A percentile compares a stretch with the other conserved stretches of the same genome.
Conservation (phyloP, 352 stramenopile species). For the Globisporangium acanthophoron region DNA sequence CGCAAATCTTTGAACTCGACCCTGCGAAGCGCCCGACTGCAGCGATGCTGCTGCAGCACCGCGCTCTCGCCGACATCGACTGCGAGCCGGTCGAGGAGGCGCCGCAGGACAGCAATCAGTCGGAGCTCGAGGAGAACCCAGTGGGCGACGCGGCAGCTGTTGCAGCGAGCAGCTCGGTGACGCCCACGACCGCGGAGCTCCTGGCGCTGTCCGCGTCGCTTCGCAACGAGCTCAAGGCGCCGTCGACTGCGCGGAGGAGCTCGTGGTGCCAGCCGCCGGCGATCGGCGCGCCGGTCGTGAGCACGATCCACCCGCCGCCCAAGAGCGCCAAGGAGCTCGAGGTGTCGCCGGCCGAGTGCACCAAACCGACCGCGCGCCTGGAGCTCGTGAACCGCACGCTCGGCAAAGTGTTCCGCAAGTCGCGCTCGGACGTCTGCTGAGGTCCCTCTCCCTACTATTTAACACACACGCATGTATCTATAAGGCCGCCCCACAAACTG, state of each 20-base stretch:
- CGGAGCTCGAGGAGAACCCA: not conserved
- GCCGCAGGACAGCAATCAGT: not conserved
- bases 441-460: too few species aligned
- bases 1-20: slow-evolving; percentile 50
- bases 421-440: not conserved
- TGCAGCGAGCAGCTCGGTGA: not conserved
- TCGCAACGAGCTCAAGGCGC: not conserved
- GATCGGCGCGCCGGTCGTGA: slow-evolving; percentile 4
- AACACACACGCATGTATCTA: too few species aligned
- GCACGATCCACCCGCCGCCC: slow-evolving; percentile 4
- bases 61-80: slow-evolving; percentile 16
- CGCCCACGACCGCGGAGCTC: not conserved
- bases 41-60: slow-evolving; percentile 32
- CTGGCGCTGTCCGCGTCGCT: not conserved
- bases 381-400: slow-evolving; percentile 8
- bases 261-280: not conserved
- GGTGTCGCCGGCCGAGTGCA: slow-evolving; percentile 6
- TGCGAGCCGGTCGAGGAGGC: not conserved
- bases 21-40: slow-evolving; percentile 34
- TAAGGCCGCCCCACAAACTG: too few species aligned
- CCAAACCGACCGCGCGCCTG: not conserved
- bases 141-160: not conserved
- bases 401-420: slow-evolving; percentile 7
- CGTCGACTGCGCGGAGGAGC: not conserved
- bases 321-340: slow-evolving; percentile 8